Evolutionary conservation across 2,329 filamentous ascomycete genomes (phyloP).

Genomic region (Peltaster fructicola): DNA sequence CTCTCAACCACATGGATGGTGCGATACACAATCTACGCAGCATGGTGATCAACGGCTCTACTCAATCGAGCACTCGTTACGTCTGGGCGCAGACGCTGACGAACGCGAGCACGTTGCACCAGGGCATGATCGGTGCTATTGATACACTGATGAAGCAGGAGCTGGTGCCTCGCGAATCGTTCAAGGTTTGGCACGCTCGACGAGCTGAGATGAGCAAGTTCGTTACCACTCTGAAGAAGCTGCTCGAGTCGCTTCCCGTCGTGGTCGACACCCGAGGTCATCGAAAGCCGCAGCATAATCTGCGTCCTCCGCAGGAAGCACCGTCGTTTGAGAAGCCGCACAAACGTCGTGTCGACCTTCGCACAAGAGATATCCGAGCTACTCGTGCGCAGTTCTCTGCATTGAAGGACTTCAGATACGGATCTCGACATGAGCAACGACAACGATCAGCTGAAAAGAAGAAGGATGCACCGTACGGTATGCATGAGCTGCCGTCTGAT

Average conservation of each 20-base stretch:
- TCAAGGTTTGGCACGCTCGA: slow-evolving; percentile 8
- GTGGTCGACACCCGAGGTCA: neutral
- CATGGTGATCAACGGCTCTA: slow-evolving; percentile 8
- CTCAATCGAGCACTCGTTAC: neutral
- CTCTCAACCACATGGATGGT: slow-evolving; percentile 11
- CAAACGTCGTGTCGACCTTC: neutral
- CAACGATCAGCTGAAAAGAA: neutral
- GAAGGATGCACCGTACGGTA: neutral
- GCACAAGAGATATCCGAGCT: neutral
- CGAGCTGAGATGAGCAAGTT: slow-evolving; percentile 9
- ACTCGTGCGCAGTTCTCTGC: too few relatives aligned
- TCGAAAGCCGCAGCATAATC: neutral
- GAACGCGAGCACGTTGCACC: slow-evolving; percentile 8
- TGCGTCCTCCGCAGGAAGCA: neutral
- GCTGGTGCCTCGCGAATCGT: slow-evolving; percentile 8
- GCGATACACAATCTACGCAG: slow-evolving; percentile 10
- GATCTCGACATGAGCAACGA: too few relatives aligned
- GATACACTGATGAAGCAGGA: slow-evolving; percentile 12
- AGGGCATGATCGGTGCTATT: slow-evolving; percentile 12
- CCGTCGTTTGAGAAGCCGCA: neutral
- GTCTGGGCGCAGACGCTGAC: slow-evolving; percentile 5
- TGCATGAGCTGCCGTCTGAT: neutral
- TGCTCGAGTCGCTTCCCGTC: slow-evolving; percentile 2
- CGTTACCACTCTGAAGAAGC: slow-evolving; percentile 3
- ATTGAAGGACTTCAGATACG: too few relatives aligned